These are phyloP conservation scores for Globisporangium cystogenes DNA, from an alignment of 352 stramenopile genomes.

Conservation along the genomic window DNA sequence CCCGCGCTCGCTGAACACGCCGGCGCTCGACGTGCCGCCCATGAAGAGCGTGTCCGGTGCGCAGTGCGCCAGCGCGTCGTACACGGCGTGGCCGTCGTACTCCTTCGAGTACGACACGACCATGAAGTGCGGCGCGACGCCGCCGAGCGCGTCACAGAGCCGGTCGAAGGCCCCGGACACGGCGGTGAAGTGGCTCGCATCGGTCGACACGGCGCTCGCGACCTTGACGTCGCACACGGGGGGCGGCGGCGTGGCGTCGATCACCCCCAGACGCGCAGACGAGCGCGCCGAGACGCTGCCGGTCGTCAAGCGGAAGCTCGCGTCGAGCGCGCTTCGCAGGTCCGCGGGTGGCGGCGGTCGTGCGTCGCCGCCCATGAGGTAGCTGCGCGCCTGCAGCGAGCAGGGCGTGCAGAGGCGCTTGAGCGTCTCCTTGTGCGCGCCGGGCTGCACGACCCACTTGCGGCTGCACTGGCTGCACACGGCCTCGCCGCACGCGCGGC, in stretches of 20 bases:
- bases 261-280: too few species aligned
- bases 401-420: conserved; percentile 76
- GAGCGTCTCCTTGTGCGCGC: conserved; percentile 44
- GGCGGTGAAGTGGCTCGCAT: conserved; percentile 51
- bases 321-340: conserved; percentile 5
- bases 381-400: conserved; percentile 67
- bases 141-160: conserved; percentile 49
- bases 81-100: conserved; percentile 46
- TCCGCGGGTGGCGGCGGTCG: conserved; percentile 11
- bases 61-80: conserved; percentile 50
- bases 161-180: conserved; percentile 49
- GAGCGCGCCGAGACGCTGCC: conserved; percentile 1
- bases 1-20: conserved; percentile 46
- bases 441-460: conserved; percentile 75
- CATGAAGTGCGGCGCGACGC: conserved; percentile 71
- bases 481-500: conserved; percentile 71
- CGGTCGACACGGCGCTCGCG: conserved; percentile 55
- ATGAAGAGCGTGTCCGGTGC: conserved; percentile 80
- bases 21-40: conserved; percentile 64
- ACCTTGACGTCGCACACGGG: conserved; percentile 50
- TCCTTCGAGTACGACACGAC: conserved; percentile 70
- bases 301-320: conserved; percentile 16
- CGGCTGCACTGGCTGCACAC: conserved; percentile 80
- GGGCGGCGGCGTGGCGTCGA: too few species aligned
- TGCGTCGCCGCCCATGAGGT: conserved; percentile 23